Base-by-base conservation (phyloP, 768 basidiomycete genomes). In the Lactifluus rugatus region DNA sequence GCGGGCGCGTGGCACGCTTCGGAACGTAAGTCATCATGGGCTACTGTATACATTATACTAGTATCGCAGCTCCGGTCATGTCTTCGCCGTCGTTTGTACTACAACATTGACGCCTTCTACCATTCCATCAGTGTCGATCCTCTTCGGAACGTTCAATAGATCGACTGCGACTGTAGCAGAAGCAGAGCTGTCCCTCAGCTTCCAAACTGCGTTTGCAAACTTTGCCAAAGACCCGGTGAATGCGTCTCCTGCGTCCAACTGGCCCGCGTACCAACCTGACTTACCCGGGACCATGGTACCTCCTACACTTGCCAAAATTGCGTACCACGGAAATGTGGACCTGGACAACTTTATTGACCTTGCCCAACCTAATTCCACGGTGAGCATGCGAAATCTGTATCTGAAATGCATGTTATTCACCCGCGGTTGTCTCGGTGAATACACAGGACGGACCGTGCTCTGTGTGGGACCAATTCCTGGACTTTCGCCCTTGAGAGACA, bases 71-170 rank as follows among this genome's bases (percentile, higher is more conserved):
- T 36, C 14, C 34, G 34, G 28, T 13, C 5, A n/a, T n/a, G n/a
- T 26, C 25, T 13, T 34, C 4, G 6, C 19, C 10, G 11, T 28
- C 7, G 9, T 50, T 37, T 50, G 34, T 36, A 36, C 36, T 36
- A 36, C 36, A 17, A 17, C 3, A 26, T 10, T 25, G 21, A 53
- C 14, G 8, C n/a, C 28, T 1, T 26, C 31, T 53, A 31, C 23
- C 13, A 16, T 37, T n/a, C 10, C 2, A 16, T 41, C 28, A 68
- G 67, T 68, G 8, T 46, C 25, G 6, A 60, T 64, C 34, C 57
- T 70, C n/a, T 70, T 70, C 54, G 69, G 68, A 14, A 68, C 68
- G 2, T 68, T 58, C 62, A 69, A 67, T 39, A 42, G 11, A n/a
- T 54, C 58, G 0, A 68, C 68, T 0, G 69, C 68, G 0, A 66